Conservation (phyloP, 768 basidiomycete genomes). For the Serendipita sp. region DNA sequence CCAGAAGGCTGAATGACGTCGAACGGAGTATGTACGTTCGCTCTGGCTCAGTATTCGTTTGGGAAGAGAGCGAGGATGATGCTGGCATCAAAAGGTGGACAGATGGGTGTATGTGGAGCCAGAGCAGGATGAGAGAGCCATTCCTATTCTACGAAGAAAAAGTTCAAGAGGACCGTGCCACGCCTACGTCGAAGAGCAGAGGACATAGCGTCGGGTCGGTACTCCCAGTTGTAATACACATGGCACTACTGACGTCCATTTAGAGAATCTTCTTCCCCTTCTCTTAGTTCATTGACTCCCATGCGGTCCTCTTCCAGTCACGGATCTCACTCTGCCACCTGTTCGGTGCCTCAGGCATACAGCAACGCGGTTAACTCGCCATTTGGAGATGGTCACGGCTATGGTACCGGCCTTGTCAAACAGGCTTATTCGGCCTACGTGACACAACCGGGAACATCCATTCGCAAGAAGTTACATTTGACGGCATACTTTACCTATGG, state of each 20-base stretch:
- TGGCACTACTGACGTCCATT: not conserved
- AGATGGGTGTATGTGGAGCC: constrained; percentile 54
- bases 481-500: constrained; percentile 39
- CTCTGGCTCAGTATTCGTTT: constrained; percentile 51
- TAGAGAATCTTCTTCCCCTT: constrained; percentile 5
- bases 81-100: constrained; percentile 54
- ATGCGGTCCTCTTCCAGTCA: not conserved
- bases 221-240: not conserved
- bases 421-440: constrained; percentile 62
- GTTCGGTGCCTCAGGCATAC: not conserved
- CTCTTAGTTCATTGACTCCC: constrained; percentile 1
- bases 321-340: not conserved
- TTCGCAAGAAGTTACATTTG: constrained; percentile 50
- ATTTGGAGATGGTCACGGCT: not conserved
- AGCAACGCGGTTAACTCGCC: not conserved
- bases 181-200: constrained; percentile 5
- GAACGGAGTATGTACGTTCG: constrained; percentile 40
- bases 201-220: not conserved
- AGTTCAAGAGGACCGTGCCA: constrained; percentile 5
- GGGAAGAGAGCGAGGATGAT: constrained; percentile 55
- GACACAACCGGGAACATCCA: constrained; percentile 26
- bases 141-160: constrained; percentile 50
- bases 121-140: constrained; percentile 55
- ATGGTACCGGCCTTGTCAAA: constrained; percentile 37
- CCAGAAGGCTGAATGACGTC: constrained; percentile 42